Percentiles rank a stretch among this genome's conserved stretches.
These are phyloP conservation scores for Scleromitrula shiraiana DNA, from an alignment of 2,329 filamentous ascomycete genomes.

Conservation along the genomic window DNA sequence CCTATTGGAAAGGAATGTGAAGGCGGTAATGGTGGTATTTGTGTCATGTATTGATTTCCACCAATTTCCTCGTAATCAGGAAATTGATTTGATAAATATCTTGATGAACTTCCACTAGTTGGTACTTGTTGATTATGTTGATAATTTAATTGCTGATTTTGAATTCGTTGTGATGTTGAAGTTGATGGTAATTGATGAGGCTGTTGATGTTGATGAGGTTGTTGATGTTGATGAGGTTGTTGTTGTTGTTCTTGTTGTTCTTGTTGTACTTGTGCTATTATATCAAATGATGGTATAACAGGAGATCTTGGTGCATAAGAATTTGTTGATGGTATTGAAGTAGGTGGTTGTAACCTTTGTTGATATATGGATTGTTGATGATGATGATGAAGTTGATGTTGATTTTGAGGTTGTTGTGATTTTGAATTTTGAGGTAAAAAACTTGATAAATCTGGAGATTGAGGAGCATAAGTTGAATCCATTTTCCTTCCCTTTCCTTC, in stretches of 20 bases:
- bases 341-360: not conserved
- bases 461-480: constrained; percentile 29
- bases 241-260: too few species aligned
- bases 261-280: constrained; percentile 19
- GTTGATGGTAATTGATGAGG: not conserved
- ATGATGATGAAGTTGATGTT: not conserved
- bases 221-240: constrained; percentile 21
- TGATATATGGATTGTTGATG: too few species aligned
- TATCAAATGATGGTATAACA: constrained; percentile 21
- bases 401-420: constrained; percentile 14
- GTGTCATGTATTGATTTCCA: constrained; percentile 22
- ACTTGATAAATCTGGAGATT: constrained; percentile 29
- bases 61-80: constrained; percentile 15
- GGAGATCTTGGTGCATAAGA: constrained; percentile 27
- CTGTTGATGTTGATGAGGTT: constrained; percentile 5
- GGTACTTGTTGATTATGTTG: constrained; percentile 15
- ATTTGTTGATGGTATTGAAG: not conserved
- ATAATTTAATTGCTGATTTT: constrained; percentile 16
- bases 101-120: not conserved
- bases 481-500: constrained; percentile 11
- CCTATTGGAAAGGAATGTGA: constrained; percentile 17
- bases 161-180: constrained; percentile 11
- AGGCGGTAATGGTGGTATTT: constrained; percentile 24
- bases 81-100: not conserved
- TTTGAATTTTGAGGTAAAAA: constrained; percentile 23